Percentiles rank a stretch among this genome's conserved stretches.
These are phyloP conservation scores for Lactifluus pinguis DNA, from an alignment of 768 basidiomycete species.

Conservation along the genomic window DNA sequence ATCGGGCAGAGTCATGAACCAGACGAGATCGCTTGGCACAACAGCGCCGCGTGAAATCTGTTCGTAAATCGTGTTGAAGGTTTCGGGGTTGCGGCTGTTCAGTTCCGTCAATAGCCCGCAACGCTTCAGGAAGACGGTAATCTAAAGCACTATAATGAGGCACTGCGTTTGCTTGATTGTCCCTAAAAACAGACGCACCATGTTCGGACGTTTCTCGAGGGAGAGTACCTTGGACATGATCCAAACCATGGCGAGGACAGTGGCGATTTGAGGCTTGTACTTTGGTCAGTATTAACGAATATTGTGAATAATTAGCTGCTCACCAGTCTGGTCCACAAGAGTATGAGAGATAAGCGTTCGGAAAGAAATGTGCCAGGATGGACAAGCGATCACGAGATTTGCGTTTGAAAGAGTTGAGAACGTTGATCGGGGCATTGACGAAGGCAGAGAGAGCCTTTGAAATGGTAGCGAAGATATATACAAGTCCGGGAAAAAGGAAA, in stretches of 20 bases:
- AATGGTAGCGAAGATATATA: neutral
- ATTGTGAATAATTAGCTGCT: no score
- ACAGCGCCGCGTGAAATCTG: no score
- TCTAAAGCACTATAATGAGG: neutral
- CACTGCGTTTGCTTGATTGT: no score
- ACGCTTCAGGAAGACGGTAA: neutral
- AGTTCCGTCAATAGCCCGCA: neutral
- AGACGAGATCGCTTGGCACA: no score
- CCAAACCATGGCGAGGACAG: neutral
- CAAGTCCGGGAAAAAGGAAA: neutral
- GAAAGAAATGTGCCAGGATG: neutral
- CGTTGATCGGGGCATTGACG: neutral
- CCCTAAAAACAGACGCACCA: neutral
- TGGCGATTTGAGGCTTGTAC: neutral
- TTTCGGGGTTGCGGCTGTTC: neutral
- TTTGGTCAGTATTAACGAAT: neutral
- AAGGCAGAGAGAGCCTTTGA: neutral
- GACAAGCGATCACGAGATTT: neutral
- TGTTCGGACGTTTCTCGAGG: neutral
- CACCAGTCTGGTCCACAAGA: constrained; percentile 3
- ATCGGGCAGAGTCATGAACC: no score
- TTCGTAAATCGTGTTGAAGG: constrained; percentile 1
- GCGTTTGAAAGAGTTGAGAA: neutral
- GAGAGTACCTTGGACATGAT: neutral
- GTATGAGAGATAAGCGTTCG: neutral